Conservation (phyloP, 352 stramenopile genomes). For the Globisporangium cystogenes region DNA sequence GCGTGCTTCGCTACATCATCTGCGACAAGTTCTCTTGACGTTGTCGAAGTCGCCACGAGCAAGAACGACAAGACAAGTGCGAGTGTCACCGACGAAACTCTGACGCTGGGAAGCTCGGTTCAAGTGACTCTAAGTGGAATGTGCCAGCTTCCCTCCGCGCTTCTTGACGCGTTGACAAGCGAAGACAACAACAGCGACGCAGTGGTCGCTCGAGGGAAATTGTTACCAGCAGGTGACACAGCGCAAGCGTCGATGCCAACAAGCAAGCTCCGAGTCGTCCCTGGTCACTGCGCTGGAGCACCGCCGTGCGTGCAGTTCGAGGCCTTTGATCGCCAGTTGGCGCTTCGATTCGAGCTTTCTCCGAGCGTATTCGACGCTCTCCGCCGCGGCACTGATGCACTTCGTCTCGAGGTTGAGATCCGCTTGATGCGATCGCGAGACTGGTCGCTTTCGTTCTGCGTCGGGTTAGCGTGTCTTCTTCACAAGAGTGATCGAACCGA, state of each 20-base stretch:
- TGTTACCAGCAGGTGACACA: not conserved
- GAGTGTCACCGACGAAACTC: not conserved
- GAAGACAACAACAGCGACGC: not conserved
- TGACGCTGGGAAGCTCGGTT: slow-evolving; percentile 5
- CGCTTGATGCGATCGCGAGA: slow-evolving; percentile 7
- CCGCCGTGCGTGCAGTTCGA: slow-evolving; percentile 1
- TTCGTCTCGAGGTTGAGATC: slow-evolving; percentile 10
- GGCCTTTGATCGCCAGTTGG: not conserved
- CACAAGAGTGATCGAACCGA: not conserved
- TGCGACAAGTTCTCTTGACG: no score
- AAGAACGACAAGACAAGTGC: not conserved
- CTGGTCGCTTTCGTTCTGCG: slow-evolving; percentile 7
- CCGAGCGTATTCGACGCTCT: slow-evolving; percentile 7
- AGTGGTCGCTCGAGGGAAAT: not conserved
- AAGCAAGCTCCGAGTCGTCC: not conserved
- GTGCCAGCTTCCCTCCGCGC: not conserved
- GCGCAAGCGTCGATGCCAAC: not conserved
- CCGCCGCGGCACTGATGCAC: not conserved
- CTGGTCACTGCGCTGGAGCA: not conserved
- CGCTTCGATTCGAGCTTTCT: slow-evolving; percentile 5
- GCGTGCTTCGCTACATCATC: no score
- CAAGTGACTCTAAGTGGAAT: slow-evolving; percentile 2
- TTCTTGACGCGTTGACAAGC: not conserved
- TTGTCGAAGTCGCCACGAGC: not conserved
- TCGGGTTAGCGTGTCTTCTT: not conserved